Percentiles rank a stretch among this genome's conserved stretches.
phyloP scores from a whole-genome alignment of 495 filamentous ascomycete species.

The Penicillium goetzii region DNA sequence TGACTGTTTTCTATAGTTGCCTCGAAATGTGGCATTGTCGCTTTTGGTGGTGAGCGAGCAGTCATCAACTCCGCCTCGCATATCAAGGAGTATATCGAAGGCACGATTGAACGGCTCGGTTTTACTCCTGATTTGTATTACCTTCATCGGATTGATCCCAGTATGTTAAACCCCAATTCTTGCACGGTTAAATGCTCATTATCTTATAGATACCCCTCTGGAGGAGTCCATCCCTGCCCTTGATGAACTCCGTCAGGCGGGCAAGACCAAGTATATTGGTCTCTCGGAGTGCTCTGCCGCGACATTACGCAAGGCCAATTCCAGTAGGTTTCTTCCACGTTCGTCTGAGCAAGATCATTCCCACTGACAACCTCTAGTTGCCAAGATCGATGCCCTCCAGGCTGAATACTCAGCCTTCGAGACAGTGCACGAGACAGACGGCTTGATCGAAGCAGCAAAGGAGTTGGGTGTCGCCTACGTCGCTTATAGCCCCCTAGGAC shows the following conservation, averaged over 20 bases:
- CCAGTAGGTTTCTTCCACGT: constrained; percentile 31
- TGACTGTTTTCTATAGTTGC: constrained; percentile 37
- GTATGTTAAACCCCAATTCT: constrained; percentile 25
- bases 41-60: constrained; percentile 28
- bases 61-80: constrained; percentile 54
- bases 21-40: constrained; percentile 51
- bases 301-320: constrained; percentile 49
- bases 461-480: constrained; percentile 50
- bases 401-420: constrained; percentile 57
- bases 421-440: constrained; percentile 50
- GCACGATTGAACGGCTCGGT: constrained; percentile 54
- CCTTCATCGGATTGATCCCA: constrained; percentile 47
- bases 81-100: constrained; percentile 56
- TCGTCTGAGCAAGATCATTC: background rate
- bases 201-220: constrained; percentile 46
- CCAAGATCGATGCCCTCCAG: constrained; percentile 55
- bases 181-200: background rate
- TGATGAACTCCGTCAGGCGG: constrained; percentile 48
- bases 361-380: constrained; percentile 34
- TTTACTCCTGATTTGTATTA: constrained; percentile 53
- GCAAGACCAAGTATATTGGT: constrained; percentile 54
- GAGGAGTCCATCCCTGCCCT: constrained; percentile 52
- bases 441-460: constrained; percentile 43
- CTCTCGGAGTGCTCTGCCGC: constrained; percentile 50
- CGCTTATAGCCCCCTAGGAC: constrained; percentile 50